Evolutionary conservation across 164 flowering plant genomes (phyloP), one percentile per base, ranked within the genome.

Genomic region (Akebia trifoliata): DNA sequence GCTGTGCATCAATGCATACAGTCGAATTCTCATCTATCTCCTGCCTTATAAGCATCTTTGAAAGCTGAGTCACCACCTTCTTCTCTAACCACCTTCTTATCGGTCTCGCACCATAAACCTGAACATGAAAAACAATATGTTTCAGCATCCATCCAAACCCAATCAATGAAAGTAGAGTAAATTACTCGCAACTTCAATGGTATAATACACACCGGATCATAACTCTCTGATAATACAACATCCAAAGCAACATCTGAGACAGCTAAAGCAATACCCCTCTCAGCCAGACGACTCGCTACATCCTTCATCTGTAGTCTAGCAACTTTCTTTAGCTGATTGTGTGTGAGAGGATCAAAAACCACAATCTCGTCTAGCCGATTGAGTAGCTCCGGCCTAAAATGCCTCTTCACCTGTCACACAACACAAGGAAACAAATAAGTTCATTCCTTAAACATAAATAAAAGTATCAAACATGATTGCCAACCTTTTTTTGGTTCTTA

Each of bases 21-120:
- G 96, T 91, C 0, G 96, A 83, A 79, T 84, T 87, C 76, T 88
- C 97, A 55, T 88, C 97, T 0, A 91, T 88, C 44, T 86, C 96
- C 50, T 73, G 92, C 59, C 67, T 64, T 0, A 91, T 36, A 0
- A 88, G 84, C 97, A 88, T 91, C 47, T 56, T 86, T 0, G 96
- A 87, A 6, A 91, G 61, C 71, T 88, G 80, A 0, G 96, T 91
- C 52, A 91, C 97, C 43, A 88, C 97, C 65, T 62, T 80, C 75
- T 67, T 91, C 81, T 91, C 96, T 20, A 88, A 63, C 95, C 96
- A 91, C 45, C 97, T 83, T 68, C 96, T 78, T 4, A 91, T 91
- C 0, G 97, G 96, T 35, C 97, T 78, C 1, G 97, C 96, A 12
- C 96, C 97, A 61, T 86, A 88, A 9, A 85, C 89, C 93, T 88